Evolutionary conservation across 1,284 basidiomycete genomes (phyloP), one percentile per base, ranked within the genome.

Genomic region (Ustanciosporium gigantosporum): DNA sequence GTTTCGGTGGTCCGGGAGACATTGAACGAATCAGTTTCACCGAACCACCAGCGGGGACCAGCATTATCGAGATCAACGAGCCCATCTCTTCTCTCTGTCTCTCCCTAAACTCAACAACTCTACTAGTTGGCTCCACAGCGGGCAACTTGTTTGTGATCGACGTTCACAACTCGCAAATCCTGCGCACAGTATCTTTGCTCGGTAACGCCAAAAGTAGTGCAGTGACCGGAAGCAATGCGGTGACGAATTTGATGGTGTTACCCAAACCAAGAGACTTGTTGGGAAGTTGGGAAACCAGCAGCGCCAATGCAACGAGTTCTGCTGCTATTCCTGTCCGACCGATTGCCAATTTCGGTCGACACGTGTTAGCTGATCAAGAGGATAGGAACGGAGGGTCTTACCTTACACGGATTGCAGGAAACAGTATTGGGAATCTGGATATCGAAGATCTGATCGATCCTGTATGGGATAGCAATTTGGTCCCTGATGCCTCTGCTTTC

Each of bases 121-220:
- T 78, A 21, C 42, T 72, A 13, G 48, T 79, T 27, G 76, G 77
- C 35, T 77, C 77, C n/a, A 17, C 51, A 8, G 41, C 60, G 2
- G 93, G 25, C 6, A 79, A 85, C n/a, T 84, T 96, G 38, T 84
- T 89, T 51, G 77, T 92, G 23, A 90, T 93, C 73, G 88, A 95
- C 59, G 84, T 94, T 25, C 85, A 88, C 1, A 94, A 93, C 1
- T 89, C 93, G 68, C 92, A 97, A 75, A 84, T 87, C 24, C 81
- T 94, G 22, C 87, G 90, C 25, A 88, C 87, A 15, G 85, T 95
- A 61, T 48, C 66, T 13, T 39, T 62, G 23, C 48, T 62, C 2
- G 59, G 53, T n/a, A 66, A 61, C 3, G 49, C 57, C 20, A 57
- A 55, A 15, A 37, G 46, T 3, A 48, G 50, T 6, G 52, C 65